Conservation (phyloP, 2,329 filamentous ascomycete genomes). For the Colletotrichum acutatum region DNA sequence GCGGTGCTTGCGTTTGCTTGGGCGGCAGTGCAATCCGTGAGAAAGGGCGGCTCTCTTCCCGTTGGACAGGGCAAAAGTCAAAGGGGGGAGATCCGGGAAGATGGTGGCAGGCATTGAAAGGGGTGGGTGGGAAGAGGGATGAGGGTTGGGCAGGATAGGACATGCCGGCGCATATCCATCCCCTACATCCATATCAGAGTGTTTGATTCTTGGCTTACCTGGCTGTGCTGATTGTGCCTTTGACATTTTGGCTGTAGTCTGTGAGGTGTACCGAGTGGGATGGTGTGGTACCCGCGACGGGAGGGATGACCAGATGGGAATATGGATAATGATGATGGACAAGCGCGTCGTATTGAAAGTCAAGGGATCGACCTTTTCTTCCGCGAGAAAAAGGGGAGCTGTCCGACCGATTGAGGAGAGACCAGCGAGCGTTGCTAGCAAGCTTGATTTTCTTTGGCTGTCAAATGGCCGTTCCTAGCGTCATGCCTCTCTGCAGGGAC, state of each 20-base stretch:
- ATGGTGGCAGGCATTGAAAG: conserved; percentile 36
- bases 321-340: conserved; percentile 31
- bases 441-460: conserved; percentile 31
- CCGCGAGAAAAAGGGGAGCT: conserved; percentile 27
- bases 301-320: conserved; percentile 13
- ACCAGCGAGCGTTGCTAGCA: conserved; percentile 20
- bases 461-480: conserved; percentile 29
- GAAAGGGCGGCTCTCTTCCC: conserved; percentile 33
- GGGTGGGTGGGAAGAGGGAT: conserved; percentile 28
- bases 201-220: conserved; percentile 37
- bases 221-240: conserved; percentile 37
- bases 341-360: conserved; percentile 27
- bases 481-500: conserved; percentile 34
- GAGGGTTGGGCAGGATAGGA: conserved; percentile 16
- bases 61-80: conserved; percentile 35
- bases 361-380: conserved; percentile 30
- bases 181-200: not conserved
- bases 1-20: conserved; percentile 35
- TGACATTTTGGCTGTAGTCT: conserved; percentile 35
- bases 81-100: conserved; percentile 32
- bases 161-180: conserved; percentile 26
- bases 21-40: conserved; percentile 34
- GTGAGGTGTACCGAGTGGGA: conserved; percentile 7
- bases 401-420: conserved; percentile 2
- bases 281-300: conserved; percentile 25